phyloP scores from a whole-genome alignment of 495 filamentous ascomycete genomes.

The Penicillium longicatenatum region DNA sequence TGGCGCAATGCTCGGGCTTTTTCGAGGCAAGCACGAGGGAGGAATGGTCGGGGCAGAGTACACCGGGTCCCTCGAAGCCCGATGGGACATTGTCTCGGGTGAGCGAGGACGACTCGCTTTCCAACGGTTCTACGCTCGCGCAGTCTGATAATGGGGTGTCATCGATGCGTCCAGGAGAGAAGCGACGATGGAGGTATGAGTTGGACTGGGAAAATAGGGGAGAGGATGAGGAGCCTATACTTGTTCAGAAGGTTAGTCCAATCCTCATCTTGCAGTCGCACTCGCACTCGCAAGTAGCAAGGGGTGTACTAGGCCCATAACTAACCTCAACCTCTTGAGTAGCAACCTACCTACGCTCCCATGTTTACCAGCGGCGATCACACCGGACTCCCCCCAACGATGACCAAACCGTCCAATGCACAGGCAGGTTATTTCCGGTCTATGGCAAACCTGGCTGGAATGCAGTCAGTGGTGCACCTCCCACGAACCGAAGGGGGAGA shows the following conservation, averaged over 20 bases:
- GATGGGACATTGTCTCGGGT: conserved; percentile 55
- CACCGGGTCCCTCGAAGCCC: conserved; percentile 26
- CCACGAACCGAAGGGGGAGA: conserved; percentile 33
- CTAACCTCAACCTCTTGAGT: conserved; percentile 15
- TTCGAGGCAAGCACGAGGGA: conserved; percentile 88
- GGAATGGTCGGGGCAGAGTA: conserved; percentile 70
- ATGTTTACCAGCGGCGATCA: conserved; percentile 48
- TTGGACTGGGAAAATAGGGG: conserved; percentile 72
- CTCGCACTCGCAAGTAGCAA: background rate
- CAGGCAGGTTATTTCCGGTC: conserved; percentile 78
- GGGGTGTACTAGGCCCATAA: background rate
- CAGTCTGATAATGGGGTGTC: conserved; percentile 40
- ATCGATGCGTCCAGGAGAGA: conserved; percentile 38
- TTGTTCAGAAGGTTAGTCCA: conserved; percentile 72
- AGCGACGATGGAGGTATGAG: conserved; percentile 81
- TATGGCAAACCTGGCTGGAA: conserved; percentile 71
- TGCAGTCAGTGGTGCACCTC: conserved; percentile 53
- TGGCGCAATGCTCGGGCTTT: conserved; percentile 87
- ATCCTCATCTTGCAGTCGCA: background rate
- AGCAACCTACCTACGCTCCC: conserved; percentile 49
- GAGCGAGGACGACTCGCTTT: conserved; percentile 55
- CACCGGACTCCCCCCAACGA: conserved; percentile 51
- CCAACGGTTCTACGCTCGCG: conserved; percentile 43
- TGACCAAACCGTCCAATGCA: conserved; percentile 52
- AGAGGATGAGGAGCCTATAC: conserved; percentile 80